Base-by-base conservation (phyloP, 257 asterid genomes). In the Linaria vulgaris region DNA sequence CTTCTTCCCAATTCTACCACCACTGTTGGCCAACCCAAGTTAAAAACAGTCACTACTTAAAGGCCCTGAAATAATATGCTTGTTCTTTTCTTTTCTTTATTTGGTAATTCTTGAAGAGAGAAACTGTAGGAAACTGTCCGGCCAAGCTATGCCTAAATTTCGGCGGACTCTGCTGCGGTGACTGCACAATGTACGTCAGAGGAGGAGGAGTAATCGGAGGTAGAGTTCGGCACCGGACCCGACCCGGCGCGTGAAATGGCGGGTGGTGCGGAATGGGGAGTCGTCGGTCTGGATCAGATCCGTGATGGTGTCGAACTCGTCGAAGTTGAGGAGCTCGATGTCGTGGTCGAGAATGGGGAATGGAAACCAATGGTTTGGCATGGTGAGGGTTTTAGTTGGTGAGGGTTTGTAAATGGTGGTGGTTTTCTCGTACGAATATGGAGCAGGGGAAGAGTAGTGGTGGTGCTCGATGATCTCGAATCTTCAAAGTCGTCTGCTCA, bases 81-180 rank as follows among this genome's bases (percentile, higher is more conserved):
- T n/a, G n/a, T n/a, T n/a, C n/a, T n/a, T n/a, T n/a, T n/a, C n/a
- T n/a, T n/a, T n/a, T n/a, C n/a, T n/a, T n/a, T n/a, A n/a, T 77
- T 66, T 92, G 96, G 67, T 87, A 92, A 65, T 92, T 95, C 87
- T 92, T 92, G 79, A 92, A 92, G 70, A 92, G 82, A 8, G 96
- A 73, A 72, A 92, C 96, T 12, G 88, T 71, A 24, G 97, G 96
- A 80, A 92, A 87, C 61, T 63, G 86, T 54, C 96, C 94, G 5
- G 89, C 74, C 91, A 92, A 83, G 72, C 98, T 76, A 80, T 92
- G 98, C 66, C 81, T 76, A 69, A 50, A 44, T 66, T 75, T 83
- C 45, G n/a, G n/a, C 25, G 37, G 61, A 50, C 67, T 17, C 61
- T 59, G n/a, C n/a, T n/a, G 82, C 58, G 79, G 76, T 2, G 87